Evolutionary conservation across 2,329 filamentous ascomycete species (phyloP).

Genomic region (Ophiostoma quercus): DNA sequence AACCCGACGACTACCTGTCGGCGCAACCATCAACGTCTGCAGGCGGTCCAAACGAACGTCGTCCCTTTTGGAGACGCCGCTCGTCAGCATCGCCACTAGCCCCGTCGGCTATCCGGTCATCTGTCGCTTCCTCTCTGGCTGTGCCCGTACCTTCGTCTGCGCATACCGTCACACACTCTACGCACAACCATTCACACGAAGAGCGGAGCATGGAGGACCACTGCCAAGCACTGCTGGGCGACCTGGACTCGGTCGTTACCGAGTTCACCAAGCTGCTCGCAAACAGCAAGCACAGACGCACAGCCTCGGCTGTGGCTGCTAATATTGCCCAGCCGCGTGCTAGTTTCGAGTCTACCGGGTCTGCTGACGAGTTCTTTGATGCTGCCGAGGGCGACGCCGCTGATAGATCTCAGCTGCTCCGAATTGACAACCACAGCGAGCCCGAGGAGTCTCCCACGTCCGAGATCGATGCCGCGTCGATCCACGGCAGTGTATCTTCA

Average conservation of each 20-base stretch:
- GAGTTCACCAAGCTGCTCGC: conserved; percentile 75
- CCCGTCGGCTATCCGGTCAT: conserved; percentile 39
- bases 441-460: conserved; percentile 39
- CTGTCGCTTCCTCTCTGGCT: conserved; percentile 39
- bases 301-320: conserved; percentile 43
- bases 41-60: conserved; percentile 49
- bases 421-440: conserved; percentile 25
- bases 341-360: conserved; percentile 70
- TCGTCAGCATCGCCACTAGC: conserved; percentile 51
- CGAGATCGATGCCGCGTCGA: conserved; percentile 49
- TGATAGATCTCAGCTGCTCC: conserved; percentile 34
- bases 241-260: conserved; percentile 75
- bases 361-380: conserved; percentile 91
- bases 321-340: conserved; percentile 40
- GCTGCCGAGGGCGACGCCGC: conserved; percentile 58
- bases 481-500: conserved; percentile 62
- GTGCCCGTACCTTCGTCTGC: conserved; percentile 33
- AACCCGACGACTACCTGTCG: conserved; percentile 52
- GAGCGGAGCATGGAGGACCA: conserved; percentile 72
- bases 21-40: conserved; percentile 34
- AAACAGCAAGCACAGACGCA: conserved; percentile 72
- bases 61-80: conserved; percentile 90
- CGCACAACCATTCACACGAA: conserved; percentile 38
- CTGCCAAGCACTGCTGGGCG: conserved; percentile 73
- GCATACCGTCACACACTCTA: background rate